phyloP scores from a whole-genome alignment of 1,139 yeast species.

The Yamadazyma siamensis region DNA sequence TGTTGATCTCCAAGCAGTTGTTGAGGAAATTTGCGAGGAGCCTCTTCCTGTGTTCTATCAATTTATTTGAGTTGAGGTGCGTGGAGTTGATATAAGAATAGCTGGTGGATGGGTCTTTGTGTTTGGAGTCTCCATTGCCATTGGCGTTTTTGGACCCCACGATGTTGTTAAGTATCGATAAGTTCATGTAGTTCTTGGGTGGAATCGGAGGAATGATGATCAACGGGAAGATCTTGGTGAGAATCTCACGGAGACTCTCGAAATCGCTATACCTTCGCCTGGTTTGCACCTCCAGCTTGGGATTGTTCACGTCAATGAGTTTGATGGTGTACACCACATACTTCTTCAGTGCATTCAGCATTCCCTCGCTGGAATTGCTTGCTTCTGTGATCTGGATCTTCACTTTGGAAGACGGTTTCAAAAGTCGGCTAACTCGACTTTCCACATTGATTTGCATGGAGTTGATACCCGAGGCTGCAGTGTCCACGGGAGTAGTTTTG shows the following conservation, averaged over 20 bases:
- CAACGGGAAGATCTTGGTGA: slow-evolving; percentile 76
- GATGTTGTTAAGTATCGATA: slow-evolving; percentile 34
- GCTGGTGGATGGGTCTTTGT: slow-evolving; percentile 9
- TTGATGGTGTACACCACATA: slow-evolving; percentile 81
- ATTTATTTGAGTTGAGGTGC: slow-evolving; percentile 37
- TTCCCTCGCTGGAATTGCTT: slow-evolving; percentile 72
- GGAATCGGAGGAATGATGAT: slow-evolving; percentile 91
- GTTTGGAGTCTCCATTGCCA: slow-evolving; percentile 1
- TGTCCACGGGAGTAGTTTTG: slow-evolving; percentile 2
- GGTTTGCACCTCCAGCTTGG: slow-evolving; percentile 54
- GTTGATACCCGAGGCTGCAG: slow-evolving; percentile 15
- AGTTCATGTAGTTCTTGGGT: slow-evolving; percentile 66
- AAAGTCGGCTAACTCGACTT: slow-evolving; percentile 35
- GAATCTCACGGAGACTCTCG: slow-evolving; percentile 70
- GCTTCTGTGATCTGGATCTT: slow-evolving; percentile 67
- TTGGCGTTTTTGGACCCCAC: slow-evolving; percentile 17
- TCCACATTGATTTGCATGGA: slow-evolving; percentile 35
- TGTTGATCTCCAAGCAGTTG: slow-evolving; percentile 61
- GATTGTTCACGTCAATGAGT: slow-evolving; percentile 31
- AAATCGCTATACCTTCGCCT: slow-evolving; percentile 90
- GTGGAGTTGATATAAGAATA: slow-evolving; percentile 43
- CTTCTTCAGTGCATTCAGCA: slow-evolving; percentile 54
- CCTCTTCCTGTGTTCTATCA: slow-evolving; percentile 67
- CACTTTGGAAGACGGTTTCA: slow-evolving; percentile 30
- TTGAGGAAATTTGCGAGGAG: slow-evolving; percentile 75